These are phyloP conservation scores for Dianthus caryophyllus DNA, from an alignment of 148 eudicot species.

Conservation along the genomic window DNA sequence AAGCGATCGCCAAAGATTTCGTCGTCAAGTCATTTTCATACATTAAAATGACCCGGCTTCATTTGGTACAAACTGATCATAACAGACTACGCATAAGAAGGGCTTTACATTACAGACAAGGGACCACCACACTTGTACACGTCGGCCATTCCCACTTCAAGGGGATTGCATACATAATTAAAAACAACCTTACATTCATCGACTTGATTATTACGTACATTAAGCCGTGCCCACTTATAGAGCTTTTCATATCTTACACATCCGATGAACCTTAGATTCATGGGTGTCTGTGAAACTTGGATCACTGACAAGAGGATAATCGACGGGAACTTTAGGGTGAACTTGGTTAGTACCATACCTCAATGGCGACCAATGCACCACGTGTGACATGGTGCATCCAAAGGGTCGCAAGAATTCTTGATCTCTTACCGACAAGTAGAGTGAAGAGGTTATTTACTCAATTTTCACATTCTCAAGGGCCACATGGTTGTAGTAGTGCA, in stretches of 20 bases:
- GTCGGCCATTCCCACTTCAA: conserved; percentile 3
- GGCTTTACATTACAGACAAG: not conserved
- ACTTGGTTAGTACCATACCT: not conserved
- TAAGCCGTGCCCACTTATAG: conserved; percentile 7
- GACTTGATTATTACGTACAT: conserved; percentile 8
- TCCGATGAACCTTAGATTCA: conserved; percentile 8
- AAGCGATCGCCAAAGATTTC: too few species aligned
- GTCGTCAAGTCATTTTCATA: too few species aligned
- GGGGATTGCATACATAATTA: not conserved
- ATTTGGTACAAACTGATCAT: not conserved
- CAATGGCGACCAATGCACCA: not conserved
- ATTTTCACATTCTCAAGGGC: not conserved
- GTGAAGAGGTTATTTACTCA: not conserved
- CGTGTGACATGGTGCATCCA: not conserved
- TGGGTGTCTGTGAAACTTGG: conserved; percentile 3
- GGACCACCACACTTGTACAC: not conserved
- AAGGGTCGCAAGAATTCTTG: conserved; percentile 7
- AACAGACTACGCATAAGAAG: not conserved
- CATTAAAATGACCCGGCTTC: too few species aligned
- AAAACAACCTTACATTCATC: conserved; percentile 7
- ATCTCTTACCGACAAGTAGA: not conserved
- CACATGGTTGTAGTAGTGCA: not conserved
- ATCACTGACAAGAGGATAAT: conserved; percentile 15
- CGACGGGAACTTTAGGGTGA: not conserved
- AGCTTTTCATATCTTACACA: conserved; percentile 6